phyloP scores from a whole-genome alignment of 73 alveolate species.

The Diophrys appendiculata region DNA sequence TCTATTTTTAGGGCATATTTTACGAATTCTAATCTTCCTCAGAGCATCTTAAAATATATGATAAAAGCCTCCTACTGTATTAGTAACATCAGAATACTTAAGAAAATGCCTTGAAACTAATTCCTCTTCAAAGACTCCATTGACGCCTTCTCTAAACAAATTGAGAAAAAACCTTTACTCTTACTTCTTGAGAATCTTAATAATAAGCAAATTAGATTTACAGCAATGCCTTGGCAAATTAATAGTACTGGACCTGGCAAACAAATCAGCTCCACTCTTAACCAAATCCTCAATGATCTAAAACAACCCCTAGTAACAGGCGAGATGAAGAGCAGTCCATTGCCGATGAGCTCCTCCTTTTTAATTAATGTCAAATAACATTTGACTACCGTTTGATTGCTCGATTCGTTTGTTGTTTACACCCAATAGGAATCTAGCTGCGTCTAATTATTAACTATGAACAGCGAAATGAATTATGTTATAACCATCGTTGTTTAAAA shows the following conservation, averaged over 20 bases:
- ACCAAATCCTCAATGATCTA: not conserved
- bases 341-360: not conserved
- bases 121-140: not conserved
- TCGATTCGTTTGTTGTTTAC: not conserved
- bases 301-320: not conserved
- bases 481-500: not conserved
- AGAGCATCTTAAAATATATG: not conserved
- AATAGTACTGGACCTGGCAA: not conserved
- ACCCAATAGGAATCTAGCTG: not conserved
- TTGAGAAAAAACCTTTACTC: not conserved
- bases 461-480: not conserved
- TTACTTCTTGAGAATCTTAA: not conserved
- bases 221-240: not conserved
- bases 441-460: not conserved
- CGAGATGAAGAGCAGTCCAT: not conserved
- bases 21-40: not conserved
- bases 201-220: not conserved
- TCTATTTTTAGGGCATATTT: not conserved
- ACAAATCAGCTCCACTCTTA: not conserved
- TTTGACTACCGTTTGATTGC: not conserved
- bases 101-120: not conserved
- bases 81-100: not conserved
- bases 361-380: not conserved
- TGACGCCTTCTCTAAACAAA: too few species aligned
- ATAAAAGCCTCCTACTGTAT: not conserved